A percentile compares a stretch with the other conserved stretches of the same genome.
Conservation (phyloP, 2,329 filamentous ascomycete species). For the Fusarium sp. region DNA sequence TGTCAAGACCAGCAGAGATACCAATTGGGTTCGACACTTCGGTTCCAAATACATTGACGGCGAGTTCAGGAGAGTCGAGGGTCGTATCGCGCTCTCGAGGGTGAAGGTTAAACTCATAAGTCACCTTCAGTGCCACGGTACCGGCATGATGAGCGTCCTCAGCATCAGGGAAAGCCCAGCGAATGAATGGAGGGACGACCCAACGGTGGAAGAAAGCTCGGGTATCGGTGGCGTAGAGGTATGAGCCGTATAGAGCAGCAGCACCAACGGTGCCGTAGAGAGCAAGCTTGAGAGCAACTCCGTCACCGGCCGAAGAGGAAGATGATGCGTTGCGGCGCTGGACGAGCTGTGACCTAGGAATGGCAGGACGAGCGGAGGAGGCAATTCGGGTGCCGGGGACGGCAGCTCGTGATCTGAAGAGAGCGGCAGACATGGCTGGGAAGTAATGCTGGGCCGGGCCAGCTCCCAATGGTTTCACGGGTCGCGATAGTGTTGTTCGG, state of each 20-base stretch:
- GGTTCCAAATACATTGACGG: slow-evolving; percentile 75
- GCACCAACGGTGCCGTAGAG: slow-evolving; percentile 55
- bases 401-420: slow-evolving; percentile 39
- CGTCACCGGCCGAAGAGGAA: slow-evolving; percentile 46
- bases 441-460: slow-evolving; percentile 40
- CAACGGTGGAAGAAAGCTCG: slow-evolving; percentile 75
- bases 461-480: slow-evolving; percentile 45
- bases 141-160: slow-evolving; percentile 93
- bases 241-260: slow-evolving; percentile 58
- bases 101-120: slow-evolving; percentile 80
- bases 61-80: slow-evolving; percentile 46
- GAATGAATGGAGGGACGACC: slow-evolving; percentile 71
- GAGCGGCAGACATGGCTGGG: slow-evolving; percentile 41
- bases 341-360: slow-evolving; percentile 30
- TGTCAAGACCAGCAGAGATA: slow-evolving; percentile 95
- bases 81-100: slow-evolving; percentile 76
- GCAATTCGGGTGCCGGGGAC: slow-evolving; percentile 26
- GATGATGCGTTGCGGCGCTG: slow-evolving; percentile 48
- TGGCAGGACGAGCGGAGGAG: slow-evolving; percentile 30
- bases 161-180: slow-evolving; percentile 74
- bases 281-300: slow-evolving; percentile 47
- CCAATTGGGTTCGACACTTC: slow-evolving; percentile 86
- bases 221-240: slow-evolving; percentile 79
- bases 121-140: slow-evolving; percentile 73
- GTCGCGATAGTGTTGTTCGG: slow-evolving; percentile 36